Conservation (phyloP, 2,329 filamentous ascomycete genomes). For the Epichloe sibirici region DNA sequence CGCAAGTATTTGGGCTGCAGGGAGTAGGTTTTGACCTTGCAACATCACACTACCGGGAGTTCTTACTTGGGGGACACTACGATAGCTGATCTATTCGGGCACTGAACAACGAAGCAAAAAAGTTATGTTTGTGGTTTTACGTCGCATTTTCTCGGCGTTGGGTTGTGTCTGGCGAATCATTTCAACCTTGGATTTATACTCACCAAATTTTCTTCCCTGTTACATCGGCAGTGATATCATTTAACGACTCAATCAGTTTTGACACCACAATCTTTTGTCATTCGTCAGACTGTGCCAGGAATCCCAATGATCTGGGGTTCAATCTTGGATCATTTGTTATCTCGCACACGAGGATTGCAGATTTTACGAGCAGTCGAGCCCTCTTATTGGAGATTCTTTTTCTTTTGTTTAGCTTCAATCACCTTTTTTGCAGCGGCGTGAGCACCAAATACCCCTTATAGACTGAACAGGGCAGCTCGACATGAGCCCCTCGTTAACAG, state of each 20-base stretch:
- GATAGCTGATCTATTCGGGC: constrained; percentile 9
- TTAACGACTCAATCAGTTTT: background rate
- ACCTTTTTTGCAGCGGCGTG: constrained; percentile 13
- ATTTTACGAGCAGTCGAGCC: constrained; percentile 9
- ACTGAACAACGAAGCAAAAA: constrained; percentile 4
- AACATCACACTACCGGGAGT: background rate
- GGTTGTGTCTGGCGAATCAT: constrained; percentile 1
- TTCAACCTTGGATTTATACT: constrained; percentile 11
- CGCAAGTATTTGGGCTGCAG: constrained; percentile 66
- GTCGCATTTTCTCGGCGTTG: constrained; percentile 6
- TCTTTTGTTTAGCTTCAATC: background rate
- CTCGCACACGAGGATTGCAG: background rate
- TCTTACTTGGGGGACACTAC: constrained; percentile 8
- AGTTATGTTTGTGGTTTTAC: constrained; percentile 9
- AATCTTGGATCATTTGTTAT: background rate
- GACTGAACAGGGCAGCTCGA: constrained; percentile 19
- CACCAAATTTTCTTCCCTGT: constrained; percentile 6
- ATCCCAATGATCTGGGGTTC: background rate
- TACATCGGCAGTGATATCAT: background rate
- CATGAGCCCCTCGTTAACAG: constrained; percentile 13
- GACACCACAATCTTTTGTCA: background rate
- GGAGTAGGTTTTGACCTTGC: constrained; percentile 43
- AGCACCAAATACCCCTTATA: constrained; percentile 27
- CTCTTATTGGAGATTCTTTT: constrained; percentile 6
- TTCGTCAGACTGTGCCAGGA: background rate